Base-by-base conservation (phyloP, 2,329 filamentous ascomycete species). In the Stenocarpella maydis region DNA sequence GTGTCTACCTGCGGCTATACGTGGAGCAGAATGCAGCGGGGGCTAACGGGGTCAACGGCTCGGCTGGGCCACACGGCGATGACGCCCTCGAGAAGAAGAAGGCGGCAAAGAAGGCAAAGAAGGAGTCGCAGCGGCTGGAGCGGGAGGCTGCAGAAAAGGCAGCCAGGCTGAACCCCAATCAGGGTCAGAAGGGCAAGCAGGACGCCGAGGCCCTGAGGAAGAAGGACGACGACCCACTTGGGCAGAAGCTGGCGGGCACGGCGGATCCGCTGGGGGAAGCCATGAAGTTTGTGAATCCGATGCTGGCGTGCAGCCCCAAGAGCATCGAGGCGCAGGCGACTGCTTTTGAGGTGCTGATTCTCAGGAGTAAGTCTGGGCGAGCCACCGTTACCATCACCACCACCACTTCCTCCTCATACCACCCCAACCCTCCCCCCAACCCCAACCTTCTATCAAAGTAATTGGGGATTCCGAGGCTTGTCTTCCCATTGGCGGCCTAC, bases 261-360 rank as follows among this genome's bases (percentile, higher is more conserved):
- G 87, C 90, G 69, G 91, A 96, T 68, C 95, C 96, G 10, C 82
- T 99, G 53, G 90, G 90, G 58, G 94, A 96, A 76, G 94, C 94
- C 3, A 92, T 94, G 84, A 97, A 95, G 79, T 97, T 96, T 78
- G 80, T 99, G 68, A 85, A 81, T 19, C 94, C 93, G 3, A 83
- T 99, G 74, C 85, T 99, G 70, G 91, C 97, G 78, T 91, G 91
- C 76, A 95, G 90, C 76, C 91, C 94, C 2, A 89, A 92, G 82
- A 92, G 90, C 77, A 88, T 97, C 58, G 90, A 96, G 71, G 92
- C 88, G 26, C 96, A 99, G 81, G 86, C 91, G 73, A 88, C 91
- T 65, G 96, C 94, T 6, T 98, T 98, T 75, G 95, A 98, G 82
- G 91, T 99, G 21, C 95, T 93, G 78, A 85, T 97, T 70, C 87